Conservation (phyloP, 23 red algal genomes). For the Gracilaria vermiculophylla region DNA sequence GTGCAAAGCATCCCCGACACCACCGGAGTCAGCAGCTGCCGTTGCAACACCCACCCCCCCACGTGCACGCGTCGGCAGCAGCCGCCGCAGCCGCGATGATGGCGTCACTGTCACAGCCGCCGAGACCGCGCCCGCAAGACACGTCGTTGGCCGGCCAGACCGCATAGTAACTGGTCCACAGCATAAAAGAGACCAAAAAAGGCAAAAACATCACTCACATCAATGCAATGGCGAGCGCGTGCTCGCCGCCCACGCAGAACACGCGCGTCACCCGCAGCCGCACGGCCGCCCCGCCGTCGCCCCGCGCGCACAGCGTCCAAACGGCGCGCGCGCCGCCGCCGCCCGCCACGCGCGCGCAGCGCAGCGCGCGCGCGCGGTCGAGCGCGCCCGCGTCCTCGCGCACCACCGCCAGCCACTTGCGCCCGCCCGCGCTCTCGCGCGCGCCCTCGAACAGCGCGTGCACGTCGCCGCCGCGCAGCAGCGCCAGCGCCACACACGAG, state of each 20-base stretch:
- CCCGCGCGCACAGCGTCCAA: neutral
- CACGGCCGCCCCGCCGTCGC: neutral
- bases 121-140: neutral
- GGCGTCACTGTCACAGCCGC: neutral
- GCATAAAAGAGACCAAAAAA: too few relatives aligned
- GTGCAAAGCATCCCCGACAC: neutral
- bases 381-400: too few relatives aligned
- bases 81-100: neutral
- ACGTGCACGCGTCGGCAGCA: neutral
- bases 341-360: neutral
- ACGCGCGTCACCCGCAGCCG: neutral
- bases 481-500: neutral
- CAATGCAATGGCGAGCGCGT: too few relatives aligned
- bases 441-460: neutral
- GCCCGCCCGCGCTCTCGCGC: too few relatives aligned
- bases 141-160: neutral
- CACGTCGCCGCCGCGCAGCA: too few relatives aligned
- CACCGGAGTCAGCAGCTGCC: neutral
- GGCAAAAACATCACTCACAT: too few relatives aligned
- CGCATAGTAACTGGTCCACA: neutral
- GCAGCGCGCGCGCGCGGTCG: neutral
- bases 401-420: too few relatives aligned
- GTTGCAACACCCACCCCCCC: neutral
- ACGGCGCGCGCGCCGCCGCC: neutral
- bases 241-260: neutral